phyloP scores from a whole-genome alignment of 768 basidiomycete species.

The Tricholomella constricta region DNA sequence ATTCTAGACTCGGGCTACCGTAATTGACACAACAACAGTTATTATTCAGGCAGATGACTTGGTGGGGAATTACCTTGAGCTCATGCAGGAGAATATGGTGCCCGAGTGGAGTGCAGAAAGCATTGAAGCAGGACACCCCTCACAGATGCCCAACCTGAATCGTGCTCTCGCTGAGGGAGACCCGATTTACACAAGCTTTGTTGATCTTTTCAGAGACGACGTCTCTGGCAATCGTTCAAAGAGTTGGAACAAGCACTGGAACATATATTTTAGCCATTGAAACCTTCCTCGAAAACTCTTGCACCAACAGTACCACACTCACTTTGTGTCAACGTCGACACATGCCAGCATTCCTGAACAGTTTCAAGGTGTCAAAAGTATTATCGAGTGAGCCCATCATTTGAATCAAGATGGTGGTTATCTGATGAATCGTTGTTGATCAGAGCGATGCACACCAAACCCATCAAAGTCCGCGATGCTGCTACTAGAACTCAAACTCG shows the following conservation, averaged over 20 bases:
- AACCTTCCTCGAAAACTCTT: conserved; percentile 37
- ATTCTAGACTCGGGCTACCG: not conserved
- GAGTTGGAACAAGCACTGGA: conserved; percentile 48
- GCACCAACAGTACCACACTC: conserved; percentile 37
- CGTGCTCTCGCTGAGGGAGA: conserved; percentile 29
- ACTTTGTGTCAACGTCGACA: conserved; percentile 42
- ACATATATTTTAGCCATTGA: conserved; percentile 38
- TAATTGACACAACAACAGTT: conserved; percentile 10
- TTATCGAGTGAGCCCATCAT: conserved; percentile 31
- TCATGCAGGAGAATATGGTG: conserved; percentile 16
- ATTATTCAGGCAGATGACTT: conserved; percentile 17
- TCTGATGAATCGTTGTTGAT: not conserved
- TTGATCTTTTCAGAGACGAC: conserved; percentile 41
- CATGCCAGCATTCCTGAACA: conserved; percentile 40
- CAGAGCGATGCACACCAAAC: conserved; percentile 33
- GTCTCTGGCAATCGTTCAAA: conserved; percentile 47
- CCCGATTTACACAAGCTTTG: conserved; percentile 31
- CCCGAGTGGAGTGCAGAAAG: conserved; percentile 24
- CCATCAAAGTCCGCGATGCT: conserved; percentile 33
- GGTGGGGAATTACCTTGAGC: conserved; percentile 20
- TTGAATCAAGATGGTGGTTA: not conserved
- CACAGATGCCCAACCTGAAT: conserved; percentile 35
- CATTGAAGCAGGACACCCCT: conserved; percentile 18
- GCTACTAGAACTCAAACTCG: conserved; percentile 20
- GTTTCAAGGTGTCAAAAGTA: conserved; percentile 31